Base-by-base conservation (phyloP, 306 rosid genomes). In the Fragaria iinumae region DNA sequence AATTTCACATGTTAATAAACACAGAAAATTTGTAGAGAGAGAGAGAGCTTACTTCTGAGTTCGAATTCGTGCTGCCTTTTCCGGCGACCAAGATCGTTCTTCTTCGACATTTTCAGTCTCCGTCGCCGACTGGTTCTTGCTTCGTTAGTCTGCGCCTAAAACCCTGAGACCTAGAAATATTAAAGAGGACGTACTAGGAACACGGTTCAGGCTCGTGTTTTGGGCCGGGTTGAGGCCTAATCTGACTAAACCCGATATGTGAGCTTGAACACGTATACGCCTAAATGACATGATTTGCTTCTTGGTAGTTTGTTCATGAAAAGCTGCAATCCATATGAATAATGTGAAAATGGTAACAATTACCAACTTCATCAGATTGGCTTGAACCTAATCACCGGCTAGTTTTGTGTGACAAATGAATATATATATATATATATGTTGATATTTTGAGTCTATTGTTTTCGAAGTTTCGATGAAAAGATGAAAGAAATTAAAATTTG, bases 11-110 rank as follows among this genome's bases (percentile, higher is more conserved):
- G 41, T 5, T 12, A 59, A 23, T 6, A 29, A 27, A 29, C 8
- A 13, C 10, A 4, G 18, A 0, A 62, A 14, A 29, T 2, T 62
- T 14, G 4, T 13, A 18, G 34, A 6, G 72, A 32, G 49, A 47
- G 53, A 23, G 4, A 10, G 34, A 20, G 57, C n/a, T 76, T 89
- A 94, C 98, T 92, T 84, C 21, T 80, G 77, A 94, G 97, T 67
- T 94, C 92, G 79, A 94, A 94, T 78, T 80, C 96, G 77, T 92
- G 43, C 71, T 92, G 98, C 34, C 71, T 86, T 85, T 90, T 94
- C 79, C 98, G 85, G 71, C 89, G 89, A 20, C 92, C 69, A 38
- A 94, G 97, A 79, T 81, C 79, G 81, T 94, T 94, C 90, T 94
- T 94, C 88, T 94, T 94, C 88, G 97, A 92, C 97, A 94, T 94